A percentile compares a stretch with the other conserved stretches of the same genome.
These are phyloP conservation scores for Amauroascus niger DNA, from an alignment of 2,329 filamentous ascomycete species.

Conservation along the genomic window DNA sequence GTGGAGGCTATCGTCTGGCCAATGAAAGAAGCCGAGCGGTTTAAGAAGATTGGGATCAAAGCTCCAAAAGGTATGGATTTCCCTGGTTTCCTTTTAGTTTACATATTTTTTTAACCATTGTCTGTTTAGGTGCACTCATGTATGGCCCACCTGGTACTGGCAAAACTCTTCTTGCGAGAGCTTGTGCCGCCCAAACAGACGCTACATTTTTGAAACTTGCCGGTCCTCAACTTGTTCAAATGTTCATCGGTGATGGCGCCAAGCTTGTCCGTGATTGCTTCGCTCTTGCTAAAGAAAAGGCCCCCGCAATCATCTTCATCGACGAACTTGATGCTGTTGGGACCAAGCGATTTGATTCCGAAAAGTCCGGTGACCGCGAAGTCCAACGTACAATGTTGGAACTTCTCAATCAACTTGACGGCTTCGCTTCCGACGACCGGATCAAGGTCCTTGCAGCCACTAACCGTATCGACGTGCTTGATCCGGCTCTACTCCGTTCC, in stretches of 20 bases:
- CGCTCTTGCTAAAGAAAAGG: conserved; percentile 95
- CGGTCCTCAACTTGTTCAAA: conserved; percentile 93
- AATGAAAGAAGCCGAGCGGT: conserved; percentile 98
- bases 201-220: conserved; percentile 98
- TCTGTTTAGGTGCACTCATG: conserved; percentile 74
- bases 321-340: conserved; percentile 97
- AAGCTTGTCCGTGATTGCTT: conserved; percentile 98
- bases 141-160: conserved; percentile 58
- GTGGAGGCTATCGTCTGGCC: conserved; percentile 98
- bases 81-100: conserved; percentile 8
- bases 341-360: conserved; percentile 96
- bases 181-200: conserved; percentile 94
- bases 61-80: conserved; percentile 78
- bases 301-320: conserved; percentile 98
- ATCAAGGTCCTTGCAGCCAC: conserved; percentile 95
- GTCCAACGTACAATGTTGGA: conserved; percentile 99
- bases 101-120: not conserved
- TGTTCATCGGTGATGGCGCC: conserved; percentile 98
- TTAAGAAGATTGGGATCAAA: conserved; percentile 99
- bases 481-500: conserved; percentile 81
- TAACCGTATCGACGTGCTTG: conserved; percentile 87
- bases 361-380: conserved; percentile 95
- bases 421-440: conserved; percentile 90
- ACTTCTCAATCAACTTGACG: conserved; percentile 94
- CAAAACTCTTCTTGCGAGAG: conserved; percentile 63